Percentiles rank a stretch among this genome's conserved stretches.
Conservation (phyloP, 2,329 filamentous ascomycete species). For the Atkinsonella texensis region DNA sequence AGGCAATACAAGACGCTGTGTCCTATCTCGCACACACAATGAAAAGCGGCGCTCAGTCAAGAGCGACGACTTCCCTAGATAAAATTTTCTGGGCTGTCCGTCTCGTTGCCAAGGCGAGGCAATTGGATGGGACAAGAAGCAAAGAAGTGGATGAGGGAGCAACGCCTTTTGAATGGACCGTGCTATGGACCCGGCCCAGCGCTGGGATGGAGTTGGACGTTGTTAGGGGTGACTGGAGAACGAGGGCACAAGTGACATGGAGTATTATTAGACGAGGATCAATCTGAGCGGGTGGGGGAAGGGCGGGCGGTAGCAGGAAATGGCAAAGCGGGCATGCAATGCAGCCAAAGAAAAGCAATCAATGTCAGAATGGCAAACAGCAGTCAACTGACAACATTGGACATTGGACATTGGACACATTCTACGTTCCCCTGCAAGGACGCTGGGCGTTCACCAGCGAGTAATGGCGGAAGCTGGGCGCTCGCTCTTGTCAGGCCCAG, state of each 20-base stretch:
- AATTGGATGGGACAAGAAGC: slow-evolving; percentile 18
- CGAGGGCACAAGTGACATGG: neutral
- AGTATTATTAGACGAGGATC: neutral
- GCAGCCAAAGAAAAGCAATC: neutral
- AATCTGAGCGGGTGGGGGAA: neutral
- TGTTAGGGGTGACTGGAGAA: slow-evolving; percentile 18
- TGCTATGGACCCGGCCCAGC: slow-evolving; percentile 14
- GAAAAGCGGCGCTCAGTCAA: slow-evolving; percentile 9
- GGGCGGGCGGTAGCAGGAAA: neutral
- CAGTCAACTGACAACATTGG: no score
- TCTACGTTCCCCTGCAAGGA: neutral
- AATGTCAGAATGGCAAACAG: neutral
- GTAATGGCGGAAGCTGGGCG: neutral
- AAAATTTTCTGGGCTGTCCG: slow-evolving; percentile 5
- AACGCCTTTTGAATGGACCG: slow-evolving; percentile 29
- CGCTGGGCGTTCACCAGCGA: neutral
- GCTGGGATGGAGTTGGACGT: slow-evolving; percentile 18
- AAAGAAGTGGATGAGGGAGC: slow-evolving; percentile 22
- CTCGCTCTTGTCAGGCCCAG: no score
- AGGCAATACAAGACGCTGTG: neutral
- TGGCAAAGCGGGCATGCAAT: neutral
- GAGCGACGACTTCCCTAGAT: slow-evolving; percentile 5
- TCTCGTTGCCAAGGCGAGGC: slow-evolving; percentile 12
- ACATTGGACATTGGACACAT: neutral
- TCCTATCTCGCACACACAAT: slow-evolving; percentile 7